Conservation (phyloP, 495 filamentous ascomycete genomes). For the Penicillium pancosmium region DNA sequence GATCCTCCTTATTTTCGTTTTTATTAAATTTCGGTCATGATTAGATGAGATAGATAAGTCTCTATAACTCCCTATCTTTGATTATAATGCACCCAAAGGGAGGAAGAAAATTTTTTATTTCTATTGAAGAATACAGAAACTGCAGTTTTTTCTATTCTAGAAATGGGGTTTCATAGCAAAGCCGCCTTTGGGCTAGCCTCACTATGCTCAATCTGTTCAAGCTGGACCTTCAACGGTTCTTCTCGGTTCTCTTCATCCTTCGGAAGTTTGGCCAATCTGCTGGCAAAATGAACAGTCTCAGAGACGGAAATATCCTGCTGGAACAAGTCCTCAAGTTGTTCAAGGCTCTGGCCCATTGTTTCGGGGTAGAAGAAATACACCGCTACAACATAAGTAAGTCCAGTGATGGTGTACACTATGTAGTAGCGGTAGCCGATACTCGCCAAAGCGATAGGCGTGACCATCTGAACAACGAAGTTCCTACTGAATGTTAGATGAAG, state of each 20-base stretch:
- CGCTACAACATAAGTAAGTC: conserved; percentile 31
- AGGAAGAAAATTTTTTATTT: background rate
- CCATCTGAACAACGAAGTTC: conserved; percentile 51
- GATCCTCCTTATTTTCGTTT: background rate
- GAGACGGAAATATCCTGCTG: conserved; percentile 16
- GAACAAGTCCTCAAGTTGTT: conserved; percentile 24
- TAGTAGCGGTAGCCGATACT: conserved; percentile 57
- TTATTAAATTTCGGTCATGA: background rate
- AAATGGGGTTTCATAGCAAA: background rate
- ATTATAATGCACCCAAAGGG: too few species aligned
- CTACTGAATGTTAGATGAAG: background rate
- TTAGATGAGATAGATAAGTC: background rate
- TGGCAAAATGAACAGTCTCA: conserved; percentile 16
- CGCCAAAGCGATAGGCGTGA: conserved; percentile 57
- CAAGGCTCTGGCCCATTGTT: conserved; percentile 32
- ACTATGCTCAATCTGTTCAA: background rate
- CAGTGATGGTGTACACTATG: conserved; percentile 52
- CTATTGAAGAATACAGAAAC: background rate
- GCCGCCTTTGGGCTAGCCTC: too few species aligned
- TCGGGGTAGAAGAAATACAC: conserved; percentile 70
- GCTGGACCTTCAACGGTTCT: background rate
- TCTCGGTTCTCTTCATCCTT: background rate
- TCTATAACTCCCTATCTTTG: too few species aligned
- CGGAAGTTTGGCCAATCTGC: background rate
- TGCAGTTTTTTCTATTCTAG: background rate